These are phyloP conservation scores for Theobroma grandiflorum DNA, from an alignment of 441 rosid species.

Conservation along the genomic window DNA sequence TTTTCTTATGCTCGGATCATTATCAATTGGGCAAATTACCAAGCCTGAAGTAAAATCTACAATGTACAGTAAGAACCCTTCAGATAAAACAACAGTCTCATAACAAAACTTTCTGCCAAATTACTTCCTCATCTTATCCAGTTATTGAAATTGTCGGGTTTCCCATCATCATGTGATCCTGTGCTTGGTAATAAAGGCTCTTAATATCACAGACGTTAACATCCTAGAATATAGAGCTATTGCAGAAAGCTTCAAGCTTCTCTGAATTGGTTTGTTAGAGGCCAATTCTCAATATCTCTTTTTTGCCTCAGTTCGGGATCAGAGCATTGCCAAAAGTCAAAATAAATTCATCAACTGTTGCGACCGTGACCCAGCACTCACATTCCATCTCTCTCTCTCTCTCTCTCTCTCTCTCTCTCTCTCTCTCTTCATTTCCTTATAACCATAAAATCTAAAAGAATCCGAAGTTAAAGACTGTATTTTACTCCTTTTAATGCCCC, in stretches of 20 bases:
- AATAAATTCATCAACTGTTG: slow-evolving; percentile 4
- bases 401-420: background rate
- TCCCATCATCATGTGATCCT: slow-evolving; percentile 13
- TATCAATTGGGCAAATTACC: background rate
- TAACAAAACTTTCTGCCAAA: background rate
- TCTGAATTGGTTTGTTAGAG: slow-evolving; percentile 2
- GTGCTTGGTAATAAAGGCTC: slow-evolving; percentile 14
- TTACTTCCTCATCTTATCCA: background rate
- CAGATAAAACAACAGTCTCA: slow-evolving; percentile 14
- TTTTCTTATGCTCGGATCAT: background rate
- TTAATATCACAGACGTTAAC: slow-evolving; percentile 18
- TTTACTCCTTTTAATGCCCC: background rate
- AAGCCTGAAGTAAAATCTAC: background rate
- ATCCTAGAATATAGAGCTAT: slow-evolving; percentile 17
- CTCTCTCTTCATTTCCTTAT: background rate
- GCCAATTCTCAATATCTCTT: slow-evolving; percentile 12
- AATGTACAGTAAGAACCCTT: background rate
- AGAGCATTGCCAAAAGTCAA: slow-evolving; percentile 19
- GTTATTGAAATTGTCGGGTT: slow-evolving; percentile 12
- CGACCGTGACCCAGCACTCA: slow-evolving; percentile 25
- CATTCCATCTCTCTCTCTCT: background rate
- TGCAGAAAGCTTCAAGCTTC: slow-evolving; percentile 6
- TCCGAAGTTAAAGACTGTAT: slow-evolving; percentile 14
- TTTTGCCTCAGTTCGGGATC: slow-evolving; percentile 28
- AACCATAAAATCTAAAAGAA: slow-evolving; percentile 14